Percentiles rank a stretch among this genome's conserved stretches.
Evolutionary conservation across 2,329 filamentous ascomycete species (phyloP).

Genomic region (Aspergillus texensis): DNA sequence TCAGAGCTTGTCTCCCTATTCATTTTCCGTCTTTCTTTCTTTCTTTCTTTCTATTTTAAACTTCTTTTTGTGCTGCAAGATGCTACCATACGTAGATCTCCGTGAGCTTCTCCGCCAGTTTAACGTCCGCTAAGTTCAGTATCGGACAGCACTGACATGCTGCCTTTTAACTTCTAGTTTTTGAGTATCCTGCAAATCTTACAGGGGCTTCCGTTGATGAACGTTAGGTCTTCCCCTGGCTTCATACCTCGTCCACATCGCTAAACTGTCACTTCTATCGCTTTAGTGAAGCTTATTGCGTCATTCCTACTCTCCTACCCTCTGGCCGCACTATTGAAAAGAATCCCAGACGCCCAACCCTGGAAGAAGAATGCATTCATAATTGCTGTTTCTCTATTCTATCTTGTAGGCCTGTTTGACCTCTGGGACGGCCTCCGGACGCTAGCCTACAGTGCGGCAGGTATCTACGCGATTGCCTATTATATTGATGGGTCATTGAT

Average conservation of each 20-base stretch:
- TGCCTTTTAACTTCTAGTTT: constrained; percentile 51
- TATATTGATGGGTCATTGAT: constrained; percentile 87
- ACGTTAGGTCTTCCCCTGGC: constrained; percentile 43
- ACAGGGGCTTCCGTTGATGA: constrained; percentile 68
- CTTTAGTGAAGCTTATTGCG: constrained; percentile 84
- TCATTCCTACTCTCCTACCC: constrained; percentile 93
- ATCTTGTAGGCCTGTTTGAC: constrained; percentile 89
- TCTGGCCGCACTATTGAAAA: constrained; percentile 82
- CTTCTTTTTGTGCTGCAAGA: constrained; percentile 33
- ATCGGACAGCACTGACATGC: constrained; percentile 17
- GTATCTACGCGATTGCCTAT: constrained; percentile 79
- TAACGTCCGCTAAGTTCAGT: background rate
- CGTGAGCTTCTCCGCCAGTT: constrained; percentile 44
- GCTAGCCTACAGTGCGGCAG: constrained; percentile 75
- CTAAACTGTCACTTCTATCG: constrained; percentile 3
- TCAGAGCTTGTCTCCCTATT: background rate
- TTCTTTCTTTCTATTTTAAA: constrained; percentile 7
- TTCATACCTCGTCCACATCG: background rate
- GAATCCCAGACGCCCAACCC: constrained; percentile 82
- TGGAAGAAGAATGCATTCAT: constrained; percentile 87
- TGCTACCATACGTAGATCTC: constrained; percentile 67
- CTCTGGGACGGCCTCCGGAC: constrained; percentile 84
- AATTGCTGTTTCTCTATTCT: constrained; percentile 80
- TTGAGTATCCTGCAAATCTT: constrained; percentile 58
- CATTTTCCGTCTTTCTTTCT: background rate